A percentile compares a stretch with the other conserved stretches of the same genome.
Conservation (phyloP, 2,329 filamentous ascomycete species). For the Calonectria naviculata region DNA sequence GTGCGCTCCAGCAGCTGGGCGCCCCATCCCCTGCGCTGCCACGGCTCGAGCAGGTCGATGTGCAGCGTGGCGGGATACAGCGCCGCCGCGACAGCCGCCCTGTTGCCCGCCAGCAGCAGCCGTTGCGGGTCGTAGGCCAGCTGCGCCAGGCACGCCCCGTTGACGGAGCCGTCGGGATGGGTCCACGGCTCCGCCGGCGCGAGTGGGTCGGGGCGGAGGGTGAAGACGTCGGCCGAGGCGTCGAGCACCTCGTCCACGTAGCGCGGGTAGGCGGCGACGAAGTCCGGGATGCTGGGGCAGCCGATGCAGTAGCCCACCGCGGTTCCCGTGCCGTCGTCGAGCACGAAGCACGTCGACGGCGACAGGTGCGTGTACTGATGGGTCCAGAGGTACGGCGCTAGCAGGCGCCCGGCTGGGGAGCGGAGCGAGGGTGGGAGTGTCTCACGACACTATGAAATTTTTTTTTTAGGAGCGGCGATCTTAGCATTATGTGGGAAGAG, state of each 20-base stretch:
- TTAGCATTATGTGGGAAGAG: neutral
- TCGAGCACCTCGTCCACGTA: conserved; percentile 53
- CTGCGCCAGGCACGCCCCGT: conserved; percentile 50
- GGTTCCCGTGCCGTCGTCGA: conserved; percentile 57
- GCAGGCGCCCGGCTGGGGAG: conserved; percentile 45
- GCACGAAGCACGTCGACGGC: conserved; percentile 57
- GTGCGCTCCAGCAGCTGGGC: conserved; percentile 53
- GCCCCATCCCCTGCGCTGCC: conserved; percentile 58
- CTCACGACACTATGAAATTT: conserved; percentile 58
- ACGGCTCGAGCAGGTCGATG: conserved; percentile 57
- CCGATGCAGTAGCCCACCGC: conserved; percentile 64
- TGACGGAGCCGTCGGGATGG: conserved; percentile 35
- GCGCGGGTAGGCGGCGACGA: conserved; percentile 49
- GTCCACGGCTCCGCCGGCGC: conserved; percentile 46
- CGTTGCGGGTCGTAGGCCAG: conserved; percentile 53
- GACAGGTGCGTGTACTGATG: conserved; percentile 61
- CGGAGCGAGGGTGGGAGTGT: conserved; percentile 58
- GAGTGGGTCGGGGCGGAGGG: conserved; percentile 37
- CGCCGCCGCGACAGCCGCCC: conserved; percentile 44
- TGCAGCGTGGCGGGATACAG: conserved; percentile 59
- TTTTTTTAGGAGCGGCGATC: neutral
- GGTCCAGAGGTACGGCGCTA: conserved; percentile 63
- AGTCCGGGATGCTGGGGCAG: conserved; percentile 53
- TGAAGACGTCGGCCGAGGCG: conserved; percentile 31
- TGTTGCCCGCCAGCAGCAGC: conserved; percentile 52